These are phyloP conservation scores for Bretschneidera sinensis DNA, from an alignment of 345 rosid genomes.

Conservation along the genomic window DNA sequence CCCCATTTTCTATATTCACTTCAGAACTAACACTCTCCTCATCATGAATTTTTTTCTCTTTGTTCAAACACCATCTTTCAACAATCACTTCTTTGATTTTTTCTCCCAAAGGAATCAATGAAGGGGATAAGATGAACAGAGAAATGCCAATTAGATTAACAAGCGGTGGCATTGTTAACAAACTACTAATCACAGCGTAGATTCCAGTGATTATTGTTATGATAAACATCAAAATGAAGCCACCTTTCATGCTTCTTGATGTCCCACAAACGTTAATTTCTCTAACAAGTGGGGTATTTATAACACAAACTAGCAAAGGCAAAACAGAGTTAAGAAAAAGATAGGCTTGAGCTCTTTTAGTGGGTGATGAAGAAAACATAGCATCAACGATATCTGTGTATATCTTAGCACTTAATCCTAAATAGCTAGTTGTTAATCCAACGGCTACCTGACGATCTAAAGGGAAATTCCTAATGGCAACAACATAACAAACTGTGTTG, in stretches of 20 bases:
- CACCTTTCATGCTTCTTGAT: conserved; percentile 12
- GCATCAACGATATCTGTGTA: conserved; percentile 60
- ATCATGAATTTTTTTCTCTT: conserved; percentile 26
- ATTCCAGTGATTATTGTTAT: conserved; percentile 63
- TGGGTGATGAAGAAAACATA: conserved; percentile 24
- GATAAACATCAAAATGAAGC: conserved; percentile 39
- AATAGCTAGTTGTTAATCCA: conserved; percentile 73
- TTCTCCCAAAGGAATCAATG: conserved; percentile 37
- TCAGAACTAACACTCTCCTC: conserved; percentile 22
- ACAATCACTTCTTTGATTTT: conserved; percentile 6
- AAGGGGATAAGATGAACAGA: conserved; percentile 44
- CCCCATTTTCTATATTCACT: conserved; percentile 1
- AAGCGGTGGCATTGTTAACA: conserved; percentile 31
- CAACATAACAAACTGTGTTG: conserved; percentile 74
- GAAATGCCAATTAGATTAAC: conserved; percentile 39
- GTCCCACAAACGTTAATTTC: background rate
- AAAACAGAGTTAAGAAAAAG: conserved; percentile 57
- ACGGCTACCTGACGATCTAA: conserved; percentile 53
- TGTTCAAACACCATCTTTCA: conserved; percentile 8
- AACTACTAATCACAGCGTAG: conserved; percentile 57
- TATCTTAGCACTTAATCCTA: conserved; percentile 71
- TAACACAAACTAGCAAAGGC: conserved; percentile 38
- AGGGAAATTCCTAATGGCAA: conserved; percentile 47
- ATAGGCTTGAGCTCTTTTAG: conserved; percentile 41
- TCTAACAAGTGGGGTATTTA: conserved; percentile 44